Evolutionary conservation across 2,329 filamentous ascomycete species (phyloP).

Genomic region (Amphichorda felina): DNA sequence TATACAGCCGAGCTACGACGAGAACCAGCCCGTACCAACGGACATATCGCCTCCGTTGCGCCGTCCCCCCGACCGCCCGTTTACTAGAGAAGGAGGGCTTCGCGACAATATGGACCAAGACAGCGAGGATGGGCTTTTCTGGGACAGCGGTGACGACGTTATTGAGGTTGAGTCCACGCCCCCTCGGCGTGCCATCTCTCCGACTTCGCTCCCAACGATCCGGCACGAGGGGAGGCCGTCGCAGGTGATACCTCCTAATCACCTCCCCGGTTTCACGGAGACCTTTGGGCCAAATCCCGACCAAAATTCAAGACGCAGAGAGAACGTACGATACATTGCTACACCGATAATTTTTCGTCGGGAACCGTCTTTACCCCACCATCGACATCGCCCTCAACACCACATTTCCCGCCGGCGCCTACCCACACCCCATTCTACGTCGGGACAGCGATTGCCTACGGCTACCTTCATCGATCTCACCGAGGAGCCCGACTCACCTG

Average conservation of each 20-base stretch:
- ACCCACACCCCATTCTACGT: not conserved
- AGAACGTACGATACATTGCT: too few relatives aligned
- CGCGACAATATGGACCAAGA: not conserved
- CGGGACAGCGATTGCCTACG: not conserved
- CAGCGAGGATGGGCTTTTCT: not conserved
- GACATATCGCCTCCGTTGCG: too few relatives aligned
- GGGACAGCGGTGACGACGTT: conserved; percentile 1
- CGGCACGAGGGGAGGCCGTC: too few relatives aligned
- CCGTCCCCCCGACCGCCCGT: too few relatives aligned
- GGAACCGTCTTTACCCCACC: too few relatives aligned
- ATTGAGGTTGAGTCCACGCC: conserved; percentile 1
- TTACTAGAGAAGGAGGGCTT: not conserved
- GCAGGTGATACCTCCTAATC: conserved; percentile 1
- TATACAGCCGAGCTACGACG: too few relatives aligned
- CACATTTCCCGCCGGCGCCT: not conserved
- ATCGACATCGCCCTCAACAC: conserved; percentile 1
- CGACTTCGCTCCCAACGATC: not conserved
- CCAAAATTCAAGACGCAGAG: not conserved
- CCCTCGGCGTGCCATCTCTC: not conserved
- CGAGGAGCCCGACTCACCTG: conserved; percentile 34
- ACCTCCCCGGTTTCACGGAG: not conserved
- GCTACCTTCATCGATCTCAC: conserved; percentile 32
- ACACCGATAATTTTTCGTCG: too few relatives aligned
- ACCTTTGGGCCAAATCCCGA: not conserved
- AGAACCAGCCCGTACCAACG: too few relatives aligned